Evolutionary conservation across 2,329 filamentous ascomycete genomes (phyloP), one percentile per base, ranked within the genome.

Genomic region (Colletotrichum falcatum): DNA sequence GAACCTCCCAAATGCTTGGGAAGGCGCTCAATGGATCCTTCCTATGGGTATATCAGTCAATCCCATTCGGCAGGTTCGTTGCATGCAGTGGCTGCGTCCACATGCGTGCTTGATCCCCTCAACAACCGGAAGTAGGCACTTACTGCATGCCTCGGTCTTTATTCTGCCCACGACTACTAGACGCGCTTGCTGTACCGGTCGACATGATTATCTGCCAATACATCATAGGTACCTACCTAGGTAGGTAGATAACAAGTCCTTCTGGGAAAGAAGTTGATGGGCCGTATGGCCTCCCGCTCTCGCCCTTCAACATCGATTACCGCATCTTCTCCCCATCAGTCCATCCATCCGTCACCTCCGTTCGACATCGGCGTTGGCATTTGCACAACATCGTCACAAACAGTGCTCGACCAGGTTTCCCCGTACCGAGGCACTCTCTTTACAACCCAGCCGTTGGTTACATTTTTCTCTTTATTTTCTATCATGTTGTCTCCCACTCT

Each of bases 1-100:
- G 2, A 5, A 2, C 23, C 7, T 4, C 3, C 28, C 30, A 18
- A 20, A 30, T 2, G 6, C 7, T 16, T 7, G 2, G 1, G 4
- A 53, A 9, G 18, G 49, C 16, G 5, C 12, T 7, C 8, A 12
- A 30, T 44, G 5, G 6, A 7, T 6, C 1, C 2, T 11, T 39
- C 12, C 46, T 1, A n/a, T 2, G 9, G 14, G 6, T 16, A 14
- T 20, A 11, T 6, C 12, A 18, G 5, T 26, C 14, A 39, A 5
- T 28, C 2, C 23, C 11, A 49, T 28, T 2, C 12, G 5, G 12
- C 12, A 28, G 23, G 12, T 5, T 8, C 14, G 12, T 16, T 49
- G 23, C 46, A 28, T 14, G 23, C 23, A 14, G 23, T 16, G 5
- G 14, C 20, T 16, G 7, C 28, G 1, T 16, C 46, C 23, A 14